Base-by-base conservation (phyloP, 169 alveolate genomes). In the Cryptosporidium sp. region DNA sequence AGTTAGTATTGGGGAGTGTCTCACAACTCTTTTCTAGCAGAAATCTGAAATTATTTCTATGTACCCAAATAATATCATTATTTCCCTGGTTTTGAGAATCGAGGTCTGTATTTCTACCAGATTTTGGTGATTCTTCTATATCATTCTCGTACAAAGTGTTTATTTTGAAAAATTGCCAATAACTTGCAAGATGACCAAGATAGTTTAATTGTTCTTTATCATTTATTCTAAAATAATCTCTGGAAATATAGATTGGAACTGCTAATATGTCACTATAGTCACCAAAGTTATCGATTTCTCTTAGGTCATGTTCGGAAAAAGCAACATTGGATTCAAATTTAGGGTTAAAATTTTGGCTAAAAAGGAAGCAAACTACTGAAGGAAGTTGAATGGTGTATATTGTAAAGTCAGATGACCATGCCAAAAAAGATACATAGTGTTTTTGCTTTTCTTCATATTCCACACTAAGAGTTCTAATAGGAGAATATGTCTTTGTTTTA, bases 321-420 rank as follows among this genome's bases (percentile, higher is more conserved):
- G 73, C 39, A 18, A 59, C 52, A 31, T 80, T 62, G 14, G 89
- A 73, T 48, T 80, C 89, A 21, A 43, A 62, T 23, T 80, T 37
- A n/a, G 68, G 62, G 29, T 80, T 50, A 41, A 41, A 62, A 45
- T 80, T 50, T 35, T 80, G 80, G 39, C 51, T 23, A 62, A 80
- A 80, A 26, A 80, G 65, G 35, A 80, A 59, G n/a, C 41, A 59
- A 23, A 62, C 45, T 12, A 80, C 12, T 16, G 73, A 62, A 4
- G 89, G 89, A 80, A 80, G 62, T 45, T 80, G 51, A 12, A 80
- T 37, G 10, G 37, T 62, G 45, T 80, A 80, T 21, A 80, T 65
- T 65, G 75, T 80, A 14, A 80, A 80, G 31, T 80, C 89, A 26
- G 89, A 80, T n/a, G 80, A 80, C 89, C 89, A 80, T 37, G 89